phyloP scores from a whole-genome alignment of 2,329 filamentous ascomycete genomes.

The Sclerotinia glacialis region DNA sequence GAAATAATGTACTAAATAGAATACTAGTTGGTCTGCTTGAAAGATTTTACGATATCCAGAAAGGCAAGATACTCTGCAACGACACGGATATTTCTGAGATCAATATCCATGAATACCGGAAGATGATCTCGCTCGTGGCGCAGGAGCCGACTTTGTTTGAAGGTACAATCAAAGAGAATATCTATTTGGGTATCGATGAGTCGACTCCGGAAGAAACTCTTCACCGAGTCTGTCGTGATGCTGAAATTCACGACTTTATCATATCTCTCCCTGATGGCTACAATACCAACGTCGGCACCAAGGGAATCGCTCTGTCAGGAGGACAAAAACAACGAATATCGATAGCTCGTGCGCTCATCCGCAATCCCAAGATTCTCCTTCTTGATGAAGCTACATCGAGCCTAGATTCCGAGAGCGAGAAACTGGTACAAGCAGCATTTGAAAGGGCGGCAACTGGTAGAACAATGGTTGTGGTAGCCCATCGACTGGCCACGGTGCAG shows the following conservation, averaged over 20 bases:
- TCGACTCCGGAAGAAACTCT: conserved; percentile 44
- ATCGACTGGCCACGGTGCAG: conserved; percentile 72
- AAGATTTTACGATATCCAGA: conserved; percentile 66
- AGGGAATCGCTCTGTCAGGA: conserved; percentile 49
- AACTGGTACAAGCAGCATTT: conserved; percentile 62
- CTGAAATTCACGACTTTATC: conserved; percentile 54
- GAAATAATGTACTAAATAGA: background rate
- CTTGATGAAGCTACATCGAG: conserved; percentile 59
- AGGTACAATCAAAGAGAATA: conserved; percentile 65
- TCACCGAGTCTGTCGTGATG: conserved; percentile 48
- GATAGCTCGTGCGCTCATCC: conserved; percentile 53
- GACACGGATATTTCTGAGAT: conserved; percentile 57
- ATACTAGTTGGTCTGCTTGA: conserved; percentile 9
- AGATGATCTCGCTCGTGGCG: conserved; percentile 65
- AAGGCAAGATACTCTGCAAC: conserved; percentile 64
- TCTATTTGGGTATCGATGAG: conserved; percentile 58
- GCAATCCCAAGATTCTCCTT: conserved; percentile 51
- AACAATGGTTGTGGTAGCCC: conserved; percentile 75
- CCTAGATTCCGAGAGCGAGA: conserved; percentile 56
- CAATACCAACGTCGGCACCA: conserved; percentile 47
- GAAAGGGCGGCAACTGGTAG: conserved; percentile 62
- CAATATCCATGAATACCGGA: conserved; percentile 61
- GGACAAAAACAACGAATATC: conserved; percentile 56
- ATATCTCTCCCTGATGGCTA: conserved; percentile 51
- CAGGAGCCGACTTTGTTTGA: conserved; percentile 68